Percentiles rank a stretch among this genome's conserved stretches.
Conservation (phyloP, 257 asterid genomes). For the Plantago ovata region DNA sequence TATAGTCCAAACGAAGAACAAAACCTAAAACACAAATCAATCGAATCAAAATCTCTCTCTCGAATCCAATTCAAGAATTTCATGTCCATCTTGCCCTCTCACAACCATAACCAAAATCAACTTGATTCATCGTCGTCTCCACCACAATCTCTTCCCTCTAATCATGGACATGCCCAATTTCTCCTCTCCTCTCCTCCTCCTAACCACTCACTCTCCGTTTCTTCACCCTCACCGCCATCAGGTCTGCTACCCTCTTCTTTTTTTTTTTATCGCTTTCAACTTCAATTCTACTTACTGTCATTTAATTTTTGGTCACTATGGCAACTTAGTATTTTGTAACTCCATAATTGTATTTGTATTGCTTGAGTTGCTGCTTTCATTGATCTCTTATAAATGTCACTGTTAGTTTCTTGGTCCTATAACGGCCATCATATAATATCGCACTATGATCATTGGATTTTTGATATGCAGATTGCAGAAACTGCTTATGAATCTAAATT, state of each 20-base stretch:
- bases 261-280: no score
- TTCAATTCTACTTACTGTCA: background rate
- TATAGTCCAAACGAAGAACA: no score
- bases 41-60: background rate
- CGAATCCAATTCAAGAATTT: conserved; percentile 27
- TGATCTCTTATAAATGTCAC: no score
- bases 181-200: conserved; percentile 10
- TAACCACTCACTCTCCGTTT: no score
- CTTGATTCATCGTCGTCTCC: conserved; percentile 35
- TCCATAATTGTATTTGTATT: background rate
- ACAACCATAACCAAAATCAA: conserved; percentile 46
- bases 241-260: background rate
- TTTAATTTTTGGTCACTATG: background rate
- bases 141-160: conserved; percentile 28
- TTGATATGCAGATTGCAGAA: no score
- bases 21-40: no score
- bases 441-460: no score
- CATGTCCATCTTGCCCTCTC: conserved; percentile 93
- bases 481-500: no score
- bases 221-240: no score
- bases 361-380: no score
- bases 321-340: background rate
- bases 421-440: no score
- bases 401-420: no score
- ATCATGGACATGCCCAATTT: conserved; percentile 38